Evolutionary conservation across 2,329 filamentous ascomycete genomes (phyloP).

Genomic region (Graphiopsis chlorocephala): DNA sequence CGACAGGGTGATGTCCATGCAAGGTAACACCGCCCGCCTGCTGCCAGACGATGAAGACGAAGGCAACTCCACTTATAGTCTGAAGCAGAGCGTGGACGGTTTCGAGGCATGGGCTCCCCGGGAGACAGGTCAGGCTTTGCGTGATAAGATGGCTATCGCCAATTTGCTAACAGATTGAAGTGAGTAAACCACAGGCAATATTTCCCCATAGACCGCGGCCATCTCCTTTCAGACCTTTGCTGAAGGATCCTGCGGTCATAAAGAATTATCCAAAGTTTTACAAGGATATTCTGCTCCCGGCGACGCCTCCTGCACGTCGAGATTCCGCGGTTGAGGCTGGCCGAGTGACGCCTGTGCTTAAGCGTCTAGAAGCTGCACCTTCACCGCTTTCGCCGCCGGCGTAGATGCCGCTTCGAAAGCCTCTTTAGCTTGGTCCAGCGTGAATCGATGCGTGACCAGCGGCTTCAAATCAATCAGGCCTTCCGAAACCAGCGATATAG

Average conservation of each 20-base stretch:
- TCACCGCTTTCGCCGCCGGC: constrained; percentile 36
- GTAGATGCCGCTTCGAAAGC: constrained; percentile 40
- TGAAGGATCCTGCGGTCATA: background rate
- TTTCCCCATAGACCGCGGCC: background rate
- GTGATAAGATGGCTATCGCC: constrained; percentile 30
- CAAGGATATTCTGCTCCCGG: background rate
- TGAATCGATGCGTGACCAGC: constrained; percentile 39
- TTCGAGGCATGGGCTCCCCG: constrained; percentile 33
- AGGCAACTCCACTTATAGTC: constrained; percentile 21
- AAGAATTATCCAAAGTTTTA: constrained; percentile 10
- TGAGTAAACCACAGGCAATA: background rate
- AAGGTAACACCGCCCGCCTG: constrained; percentile 29
- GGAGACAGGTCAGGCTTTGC: constrained; percentile 28
- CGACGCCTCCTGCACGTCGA: background rate
- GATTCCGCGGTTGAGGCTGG: constrained; percentile 3
- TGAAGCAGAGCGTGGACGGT: constrained; percentile 30
- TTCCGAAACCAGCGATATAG: constrained; percentile 40
- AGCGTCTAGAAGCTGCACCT: constrained; percentile 34
- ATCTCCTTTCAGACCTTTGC: background rate
- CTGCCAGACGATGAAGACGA: constrained; percentile 30
- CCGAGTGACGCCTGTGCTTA: constrained; percentile 14
- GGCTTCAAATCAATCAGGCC: constrained; percentile 40
- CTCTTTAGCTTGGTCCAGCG: constrained; percentile 36
- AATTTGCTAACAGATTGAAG: constrained; percentile 25
- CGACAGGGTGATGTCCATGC: constrained; percentile 34